Conservation (phyloP, 306 rosid species). For the Medicago ruthenica region DNA sequence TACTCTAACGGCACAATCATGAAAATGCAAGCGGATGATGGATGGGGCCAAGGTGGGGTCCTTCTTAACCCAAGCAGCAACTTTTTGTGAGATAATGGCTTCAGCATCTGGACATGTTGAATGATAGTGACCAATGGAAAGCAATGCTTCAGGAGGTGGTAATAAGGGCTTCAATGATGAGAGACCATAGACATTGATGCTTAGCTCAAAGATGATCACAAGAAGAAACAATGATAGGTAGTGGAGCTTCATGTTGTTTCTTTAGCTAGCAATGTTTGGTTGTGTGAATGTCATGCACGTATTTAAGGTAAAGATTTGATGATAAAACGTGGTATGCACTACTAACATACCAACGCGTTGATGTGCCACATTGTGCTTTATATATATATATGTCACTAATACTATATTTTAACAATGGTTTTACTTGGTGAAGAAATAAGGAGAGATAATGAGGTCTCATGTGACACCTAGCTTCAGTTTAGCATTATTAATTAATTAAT, state of each 20-base stretch:
- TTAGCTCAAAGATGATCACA: conserved; percentile 44
- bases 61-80: conserved; percentile 64
- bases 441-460: conserved; percentile 21
- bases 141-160: conserved; percentile 43
- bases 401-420: conserved; percentile 11
- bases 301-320: conserved; percentile 36
- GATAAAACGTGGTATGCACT: conserved; percentile 63
- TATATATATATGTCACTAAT: background rate
- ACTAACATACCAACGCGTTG: conserved; percentile 50
- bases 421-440: conserved; percentile 42
- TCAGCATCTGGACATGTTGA: conserved; percentile 73
- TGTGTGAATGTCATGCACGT: conserved; percentile 33
- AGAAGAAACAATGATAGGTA: conserved; percentile 39
- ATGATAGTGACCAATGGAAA: conserved; percentile 58
- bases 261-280: background rate
- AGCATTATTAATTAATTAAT: background rate
- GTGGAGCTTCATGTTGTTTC: conserved; percentile 52
- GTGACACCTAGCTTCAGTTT: conserved; percentile 35
- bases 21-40: conserved; percentile 82
- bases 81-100: conserved; percentile 64
- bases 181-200: conserved; percentile 25
- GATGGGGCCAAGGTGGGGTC: conserved; percentile 77
- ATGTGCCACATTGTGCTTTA: conserved; percentile 23
- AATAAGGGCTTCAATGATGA: conserved; percentile 5
- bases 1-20: conserved; percentile 82